Percentiles rank a stretch among this genome's conserved stretches.
Conservation (phyloP, 2,329 filamentous ascomycete genomes). For the Didymella glomerata region DNA sequence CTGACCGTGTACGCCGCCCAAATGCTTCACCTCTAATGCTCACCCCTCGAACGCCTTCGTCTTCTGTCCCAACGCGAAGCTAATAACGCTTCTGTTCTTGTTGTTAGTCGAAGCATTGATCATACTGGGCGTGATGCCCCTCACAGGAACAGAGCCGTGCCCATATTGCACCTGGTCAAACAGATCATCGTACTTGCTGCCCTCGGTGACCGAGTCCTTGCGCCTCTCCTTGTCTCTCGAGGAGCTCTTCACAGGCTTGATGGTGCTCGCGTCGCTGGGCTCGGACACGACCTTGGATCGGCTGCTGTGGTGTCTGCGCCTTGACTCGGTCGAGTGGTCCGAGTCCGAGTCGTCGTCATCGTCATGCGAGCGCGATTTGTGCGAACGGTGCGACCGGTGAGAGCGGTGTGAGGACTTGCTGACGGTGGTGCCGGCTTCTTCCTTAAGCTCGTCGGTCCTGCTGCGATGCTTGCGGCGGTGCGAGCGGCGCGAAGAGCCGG, state of each 20-base stretch:
- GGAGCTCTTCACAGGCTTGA: conserved; percentile 37
- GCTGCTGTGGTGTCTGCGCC: conserved; percentile 30
- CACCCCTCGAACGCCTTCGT: conserved; percentile 38
- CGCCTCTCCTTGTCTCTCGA: conserved; percentile 26
- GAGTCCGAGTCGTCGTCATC: conserved; percentile 18
- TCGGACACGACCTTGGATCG: conserved; percentile 41
- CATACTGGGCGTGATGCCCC: conserved; percentile 52
- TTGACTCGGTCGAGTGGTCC: conserved; percentile 32
- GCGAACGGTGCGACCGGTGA: conserved; percentile 35
- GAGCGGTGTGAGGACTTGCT: conserved; percentile 44
- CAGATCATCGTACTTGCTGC: conserved; percentile 40
- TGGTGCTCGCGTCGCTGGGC: conserved; percentile 47
- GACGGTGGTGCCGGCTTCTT: conserved; percentile 32
- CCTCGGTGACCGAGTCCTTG: conserved; percentile 46
- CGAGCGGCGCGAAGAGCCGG: conserved; percentile 37
- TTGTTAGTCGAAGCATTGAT: conserved; percentile 43
- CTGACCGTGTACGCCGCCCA: background rate
- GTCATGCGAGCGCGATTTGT: conserved; percentile 32
- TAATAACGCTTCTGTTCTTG: conserved; percentile 50
- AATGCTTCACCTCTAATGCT: background rate
- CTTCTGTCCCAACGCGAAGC: conserved; percentile 45
- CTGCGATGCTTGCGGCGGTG: conserved; percentile 44
- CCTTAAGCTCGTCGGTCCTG: conserved; percentile 18
- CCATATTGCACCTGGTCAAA: conserved; percentile 43
- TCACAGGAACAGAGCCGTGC: conserved; percentile 44